Base-by-base conservation (phyloP, 148 eudicot species). In the Diospyros kaki region DNA sequence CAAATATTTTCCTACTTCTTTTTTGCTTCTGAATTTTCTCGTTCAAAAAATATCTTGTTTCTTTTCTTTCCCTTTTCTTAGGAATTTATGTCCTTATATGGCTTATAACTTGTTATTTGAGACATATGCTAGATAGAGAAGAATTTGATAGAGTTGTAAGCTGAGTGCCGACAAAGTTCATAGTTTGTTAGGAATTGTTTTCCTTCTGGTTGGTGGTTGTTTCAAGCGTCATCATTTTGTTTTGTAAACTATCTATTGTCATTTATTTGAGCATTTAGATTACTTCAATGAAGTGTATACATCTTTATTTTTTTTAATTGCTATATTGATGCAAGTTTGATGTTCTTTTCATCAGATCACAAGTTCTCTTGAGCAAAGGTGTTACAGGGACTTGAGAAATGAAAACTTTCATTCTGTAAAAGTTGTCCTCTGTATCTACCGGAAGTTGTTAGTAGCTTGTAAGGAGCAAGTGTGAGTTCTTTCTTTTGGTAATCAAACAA, bases 391-490 rank as follows among this genome's bases (percentile, higher is more conserved):
- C 64, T 80, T 93, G 80, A 83, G 96, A 72, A 78, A 65, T 72
- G 88, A 84, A 73, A 85, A 87, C 73, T 81, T 82, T 70, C 77
- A 75, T 76, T 79, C 84, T 44, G 93, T 86, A 44, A 93, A 90
- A 84, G 84, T 77, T 75, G 86, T 90, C 80, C 83, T 93, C 81
- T 81, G 82, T 68, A 81, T 93, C 74, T 93, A 93, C 83, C 81
- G 88, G 86, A 93, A 89, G 77, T 80, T 93, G 84, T 65, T 89
- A 77, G 54, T 82, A 40, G 76, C 90, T 68, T 93, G 96, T 77
- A 88, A 85, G 81, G 91, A 93, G 73, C 98, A 93, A 82, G 89
- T 91, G 98, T 93, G 81, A 87, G 98, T 84, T 81, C 73, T 62
- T 68, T 51, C 66, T 73, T 60, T 72, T 18, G 58, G 3, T 66